Evolutionary conservation across 176 grass and related monocot species (phyloP).

Genomic region (Lolium multiflorum): DNA sequence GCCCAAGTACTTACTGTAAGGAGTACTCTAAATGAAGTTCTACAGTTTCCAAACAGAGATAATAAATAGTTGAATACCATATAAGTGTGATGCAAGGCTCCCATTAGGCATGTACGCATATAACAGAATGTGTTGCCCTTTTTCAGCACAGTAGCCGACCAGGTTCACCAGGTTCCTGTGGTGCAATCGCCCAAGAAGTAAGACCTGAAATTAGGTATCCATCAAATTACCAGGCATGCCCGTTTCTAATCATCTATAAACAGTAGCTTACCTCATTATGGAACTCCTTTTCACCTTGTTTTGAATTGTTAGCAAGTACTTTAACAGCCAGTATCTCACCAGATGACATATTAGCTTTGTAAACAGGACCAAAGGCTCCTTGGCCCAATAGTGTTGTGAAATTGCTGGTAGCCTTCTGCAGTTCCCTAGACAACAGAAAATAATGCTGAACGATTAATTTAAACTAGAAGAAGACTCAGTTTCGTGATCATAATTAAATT

Average conservation of each 20-base stretch:
- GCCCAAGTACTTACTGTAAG: slow-evolving; percentile 19
- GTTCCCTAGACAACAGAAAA: slow-evolving; percentile 64
- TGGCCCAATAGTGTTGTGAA: slow-evolving; percentile 92
- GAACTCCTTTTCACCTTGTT: slow-evolving; percentile 96
- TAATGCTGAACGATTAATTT: neutral
- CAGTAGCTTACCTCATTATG: slow-evolving; percentile 79
- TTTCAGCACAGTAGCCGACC: slow-evolving; percentile 96
- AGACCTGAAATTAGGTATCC: slow-evolving; percentile 64
- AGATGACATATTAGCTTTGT: slow-evolving; percentile 88
- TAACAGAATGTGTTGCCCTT: slow-evolving; percentile 88
- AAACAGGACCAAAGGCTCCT: slow-evolving; percentile 94
- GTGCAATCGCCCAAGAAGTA: slow-evolving; percentile 92
- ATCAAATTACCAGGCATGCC: slow-evolving; percentile 34
- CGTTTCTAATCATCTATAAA: slow-evolving; percentile 24
- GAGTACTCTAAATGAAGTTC: neutral
- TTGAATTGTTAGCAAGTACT: slow-evolving; percentile 86
- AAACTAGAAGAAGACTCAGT: neutral
- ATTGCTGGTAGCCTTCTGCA: slow-evolving; percentile 87
- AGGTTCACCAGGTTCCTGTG: slow-evolving; percentile 99
- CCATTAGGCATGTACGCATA: slow-evolving; percentile 98
- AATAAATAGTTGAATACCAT: slow-evolving; percentile 57
- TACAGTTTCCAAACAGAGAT: slow-evolving; percentile 26
- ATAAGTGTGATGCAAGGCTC: slow-evolving; percentile 92
- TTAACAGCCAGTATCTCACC: slow-evolving; percentile 94
- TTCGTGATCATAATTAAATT: neutral